These are phyloP conservation scores for Aspergillus hancockii DNA, from an alignment of 495 filamentous ascomycete genomes.

Conservation along the genomic window DNA sequence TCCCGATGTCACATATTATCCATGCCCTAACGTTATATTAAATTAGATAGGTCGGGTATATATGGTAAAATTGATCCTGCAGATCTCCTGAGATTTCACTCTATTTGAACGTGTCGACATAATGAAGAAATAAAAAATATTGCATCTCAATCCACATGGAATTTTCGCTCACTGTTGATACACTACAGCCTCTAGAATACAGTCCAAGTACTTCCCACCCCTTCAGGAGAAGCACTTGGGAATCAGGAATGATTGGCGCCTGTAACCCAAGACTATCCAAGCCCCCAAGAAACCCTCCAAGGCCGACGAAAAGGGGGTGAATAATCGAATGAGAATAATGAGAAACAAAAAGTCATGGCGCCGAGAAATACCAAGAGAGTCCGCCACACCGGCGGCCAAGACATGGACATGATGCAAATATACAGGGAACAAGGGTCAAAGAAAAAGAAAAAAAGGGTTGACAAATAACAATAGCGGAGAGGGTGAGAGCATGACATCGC, in stretches of 20 bases:
- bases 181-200: slow-evolving; percentile 21
- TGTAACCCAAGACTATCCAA: slow-evolving; percentile 9
- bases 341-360: slow-evolving; percentile 33
- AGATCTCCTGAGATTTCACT: background rate
- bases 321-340: slow-evolving; percentile 6
- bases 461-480: slow-evolving; percentile 30
- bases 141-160: slow-evolving; percentile 10
- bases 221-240: background rate
- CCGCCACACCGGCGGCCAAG: slow-evolving; percentile 26
- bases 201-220: slow-evolving; percentile 5
- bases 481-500: slow-evolving; percentile 9
- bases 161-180: slow-evolving; percentile 17
- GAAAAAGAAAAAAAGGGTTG: slow-evolving; percentile 1
- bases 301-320: slow-evolving; percentile 6
- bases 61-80: background rate
- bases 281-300: slow-evolving; percentile 2
- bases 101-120: background rate
- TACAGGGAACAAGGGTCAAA: slow-evolving; percentile 26
- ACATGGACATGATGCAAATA: slow-evolving; percentile 31
- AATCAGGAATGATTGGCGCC: slow-evolving; percentile 7
- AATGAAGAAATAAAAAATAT: background rate
- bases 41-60: too few species aligned
- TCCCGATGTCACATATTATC: too few species aligned
- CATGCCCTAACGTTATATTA: too few species aligned
- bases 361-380: slow-evolving; percentile 40